Evolutionary conservation across 371 early-diverging fungal species (phyloP), one percentile per base, ranked within the genome.

Genomic region (Entomophthora muscae): DNA sequence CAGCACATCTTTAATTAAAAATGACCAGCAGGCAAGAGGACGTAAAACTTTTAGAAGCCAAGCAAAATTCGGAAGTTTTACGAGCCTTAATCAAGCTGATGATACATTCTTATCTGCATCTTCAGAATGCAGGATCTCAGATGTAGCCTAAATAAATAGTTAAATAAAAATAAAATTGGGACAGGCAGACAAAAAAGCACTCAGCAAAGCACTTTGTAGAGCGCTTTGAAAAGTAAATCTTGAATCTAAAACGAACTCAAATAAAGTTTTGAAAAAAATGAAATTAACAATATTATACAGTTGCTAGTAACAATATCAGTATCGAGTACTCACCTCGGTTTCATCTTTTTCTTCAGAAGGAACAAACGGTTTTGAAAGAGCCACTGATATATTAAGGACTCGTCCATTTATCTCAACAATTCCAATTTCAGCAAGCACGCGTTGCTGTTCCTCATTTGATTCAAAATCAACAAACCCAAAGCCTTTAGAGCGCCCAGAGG

Each of bases 391-490:
- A 65, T 75, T 77, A 54, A 90, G 69, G 22, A 69, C 72, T 56
- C 92, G 83, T 21, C 79, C 89, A 29, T 89, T 86, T 32, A 84
- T 76, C 31, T 69, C 64, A 26, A 79, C 75, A 65, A 76, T 75
- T 65, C 76, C 78, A 60, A 86, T 65, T 64, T 79, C 78, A 32
- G 80, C 78, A 52, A 94, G 66, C 13, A 84, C 91, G 65, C 79
- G 79, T 59, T 77, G 69, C 75, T 92, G 95, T 66, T 93, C 94
- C 12, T 71, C 82, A 66, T 89, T 80, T 65, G 74, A 73, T 26
- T 71, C 81, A 58, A 91, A 76, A 65, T 90, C 90, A 52, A 93
- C 89, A 72, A 95, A 94, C 23, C 94, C 95, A 74, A 85, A 94
- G 33, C 95, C 94, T 76, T 89, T 90, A 74, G 85, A 82, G 53